A percentile compares a stretch with the other conserved stretches of the same genome.
Conservation (phyloP, 805 yeast genomes). For the Yueomyces sinensis region DNA sequence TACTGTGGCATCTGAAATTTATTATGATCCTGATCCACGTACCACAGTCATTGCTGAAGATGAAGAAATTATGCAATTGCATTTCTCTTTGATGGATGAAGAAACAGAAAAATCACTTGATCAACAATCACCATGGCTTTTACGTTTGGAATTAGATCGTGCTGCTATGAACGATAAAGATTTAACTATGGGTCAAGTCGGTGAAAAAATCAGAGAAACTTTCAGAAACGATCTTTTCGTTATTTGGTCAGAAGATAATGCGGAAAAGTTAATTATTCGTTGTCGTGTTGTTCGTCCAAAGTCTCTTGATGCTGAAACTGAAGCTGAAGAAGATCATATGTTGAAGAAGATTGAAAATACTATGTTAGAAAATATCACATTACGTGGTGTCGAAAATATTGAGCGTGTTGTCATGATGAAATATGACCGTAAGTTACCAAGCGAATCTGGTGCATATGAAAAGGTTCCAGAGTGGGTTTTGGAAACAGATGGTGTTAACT, state of each 20-base stretch:
- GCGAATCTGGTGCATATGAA: conserved; percentile 71
- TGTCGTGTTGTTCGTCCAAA: conserved; percentile 97
- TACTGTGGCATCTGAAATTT: conserved; percentile 94
- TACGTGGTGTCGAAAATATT: conserved; percentile 93
- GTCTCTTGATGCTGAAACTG: conserved; percentile 82
- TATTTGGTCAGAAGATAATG: conserved; percentile 98
- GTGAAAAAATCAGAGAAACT: conserved; percentile 83
- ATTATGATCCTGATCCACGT: conserved; percentile 96
- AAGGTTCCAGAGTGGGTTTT: conserved; percentile 95
- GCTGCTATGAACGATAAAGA: conserved; percentile 98
- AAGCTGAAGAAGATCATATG: conserved; percentile 94
- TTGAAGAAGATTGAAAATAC: conserved; percentile 89
- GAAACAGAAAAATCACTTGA: conserved; percentile 88
- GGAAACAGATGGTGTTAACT: conserved; percentile 96
- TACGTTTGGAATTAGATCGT: conserved; percentile 94
- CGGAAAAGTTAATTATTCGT: conserved; percentile 91
- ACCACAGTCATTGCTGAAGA: conserved; percentile 95
- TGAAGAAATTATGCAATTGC: conserved; percentile 92
- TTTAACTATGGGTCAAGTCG: conserved; percentile 95
- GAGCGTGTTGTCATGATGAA: conserved; percentile 74
- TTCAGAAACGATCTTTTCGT: conserved; percentile 93
- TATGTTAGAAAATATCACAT: conserved; percentile 87
- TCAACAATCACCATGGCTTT: conserved; percentile 95
- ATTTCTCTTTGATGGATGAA: conserved; percentile 95
- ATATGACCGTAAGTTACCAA: conserved; percentile 59